A percentile compares a stretch with the other conserved stretches of the same genome.
Conservation (phyloP, 2,329 filamentous ascomycete genomes). For the Chaetomiaceae sp. region DNA sequence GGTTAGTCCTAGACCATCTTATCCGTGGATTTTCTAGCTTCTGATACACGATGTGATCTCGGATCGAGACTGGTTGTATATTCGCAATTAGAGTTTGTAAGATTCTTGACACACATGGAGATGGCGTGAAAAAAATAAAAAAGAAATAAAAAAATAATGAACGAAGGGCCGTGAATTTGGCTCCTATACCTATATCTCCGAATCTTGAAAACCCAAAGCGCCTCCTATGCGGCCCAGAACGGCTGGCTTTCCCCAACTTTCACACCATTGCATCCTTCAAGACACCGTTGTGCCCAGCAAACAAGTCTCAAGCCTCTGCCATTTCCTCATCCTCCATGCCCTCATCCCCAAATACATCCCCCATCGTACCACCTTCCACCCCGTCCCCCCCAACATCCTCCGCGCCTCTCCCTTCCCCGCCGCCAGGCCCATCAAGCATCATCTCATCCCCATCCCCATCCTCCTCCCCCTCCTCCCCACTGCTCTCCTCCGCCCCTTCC, state of each 20-base stretch:
- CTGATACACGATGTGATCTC: background rate
- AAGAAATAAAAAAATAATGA: no score
- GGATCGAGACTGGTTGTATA: background rate
- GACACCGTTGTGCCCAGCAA: no score
- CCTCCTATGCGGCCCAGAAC: background rate
- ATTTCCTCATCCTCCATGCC: slow-evolving; percentile 34
- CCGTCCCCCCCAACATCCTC: slow-evolving; percentile 53
- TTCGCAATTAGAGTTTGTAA: background rate
- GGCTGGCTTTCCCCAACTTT: no score
- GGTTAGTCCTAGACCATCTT: slow-evolving; percentile 1
- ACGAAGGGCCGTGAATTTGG: background rate
- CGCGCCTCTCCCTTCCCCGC: slow-evolving; percentile 32
- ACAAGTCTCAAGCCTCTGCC: slow-evolving; percentile 33
- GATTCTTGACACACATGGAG: no score
- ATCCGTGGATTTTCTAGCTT: background rate
- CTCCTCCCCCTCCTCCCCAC: slow-evolving; percentile 38
- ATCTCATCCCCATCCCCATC: slow-evolving; percentile 38
- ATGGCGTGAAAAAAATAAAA: background rate
- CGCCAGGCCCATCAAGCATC: slow-evolving; percentile 48
- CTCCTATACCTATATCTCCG: background rate
- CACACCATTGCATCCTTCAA: no score
- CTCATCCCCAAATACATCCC: slow-evolving; percentile 40
- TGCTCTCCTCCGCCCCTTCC: slow-evolving; percentile 37
- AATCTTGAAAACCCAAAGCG: background rate
- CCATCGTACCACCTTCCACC: slow-evolving; percentile 52